Evolutionary conservation across 805 yeast genomes (phyloP).

Genomic region (Candida jianshihensis): DNA sequence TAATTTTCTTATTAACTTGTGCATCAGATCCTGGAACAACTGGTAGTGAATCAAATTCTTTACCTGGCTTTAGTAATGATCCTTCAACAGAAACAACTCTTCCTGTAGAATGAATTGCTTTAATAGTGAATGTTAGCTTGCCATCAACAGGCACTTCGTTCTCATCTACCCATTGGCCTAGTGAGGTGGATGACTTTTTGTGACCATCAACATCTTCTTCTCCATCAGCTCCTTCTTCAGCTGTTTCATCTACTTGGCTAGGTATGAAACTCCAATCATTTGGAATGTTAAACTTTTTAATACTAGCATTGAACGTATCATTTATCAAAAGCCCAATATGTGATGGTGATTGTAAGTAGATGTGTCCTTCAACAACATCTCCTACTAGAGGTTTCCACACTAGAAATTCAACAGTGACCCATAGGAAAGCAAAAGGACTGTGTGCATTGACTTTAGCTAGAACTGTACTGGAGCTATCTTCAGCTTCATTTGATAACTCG

Average conservation of each 20-base stretch:
- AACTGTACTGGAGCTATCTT: slow-evolving; percentile 32
- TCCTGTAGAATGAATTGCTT: slow-evolving; percentile 67
- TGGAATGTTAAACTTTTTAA: slow-evolving; percentile 84
- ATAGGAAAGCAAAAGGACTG: slow-evolving; percentile 82
- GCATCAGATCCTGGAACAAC: slow-evolving; percentile 27
- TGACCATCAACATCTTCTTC: slow-evolving; percentile 17
- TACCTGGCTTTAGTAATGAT: slow-evolving; percentile 41
- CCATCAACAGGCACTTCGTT: slow-evolving; percentile 74
- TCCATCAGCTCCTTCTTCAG: slow-evolving; percentile 18
- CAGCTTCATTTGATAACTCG: slow-evolving; percentile 37
- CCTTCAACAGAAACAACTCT: slow-evolving; percentile 84
- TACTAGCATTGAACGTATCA: slow-evolving; percentile 92
- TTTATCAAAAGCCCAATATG: slow-evolving; percentile 88
- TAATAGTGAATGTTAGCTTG: slow-evolving; percentile 68
- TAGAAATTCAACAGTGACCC: slow-evolving; percentile 78
- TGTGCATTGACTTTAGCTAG: slow-evolving; percentile 61
- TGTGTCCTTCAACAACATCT: slow-evolving; percentile 78
- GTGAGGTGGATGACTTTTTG: slow-evolving; percentile 16
- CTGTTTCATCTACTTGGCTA: slow-evolving; percentile 57
- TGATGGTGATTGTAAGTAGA: slow-evolving; percentile 89
- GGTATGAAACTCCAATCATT: slow-evolving; percentile 78
- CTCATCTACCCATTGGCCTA: slow-evolving; percentile 87
- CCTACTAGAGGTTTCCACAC: slow-evolving; percentile 92
- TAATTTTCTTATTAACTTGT: slow-evolving; percentile 35
- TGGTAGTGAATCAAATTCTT: slow-evolving; percentile 48